These are phyloP conservation scores for Citrullus colocynthis DNA, from an alignment of 306 rosid species.

Conservation along the genomic window DNA sequence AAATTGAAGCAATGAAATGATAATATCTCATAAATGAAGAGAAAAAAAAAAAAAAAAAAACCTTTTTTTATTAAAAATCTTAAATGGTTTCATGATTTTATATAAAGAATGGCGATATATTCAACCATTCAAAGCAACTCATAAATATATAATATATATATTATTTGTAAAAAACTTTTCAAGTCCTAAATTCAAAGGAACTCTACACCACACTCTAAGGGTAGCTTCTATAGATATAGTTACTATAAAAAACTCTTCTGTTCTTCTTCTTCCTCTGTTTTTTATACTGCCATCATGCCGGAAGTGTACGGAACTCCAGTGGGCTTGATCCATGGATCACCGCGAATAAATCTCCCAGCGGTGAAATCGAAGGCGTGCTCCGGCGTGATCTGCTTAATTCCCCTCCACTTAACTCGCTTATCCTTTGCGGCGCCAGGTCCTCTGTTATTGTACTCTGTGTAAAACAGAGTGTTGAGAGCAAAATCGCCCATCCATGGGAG, in stretches of 20 bases:
- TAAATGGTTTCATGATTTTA: background rate
- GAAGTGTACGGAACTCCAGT: constrained; percentile 29
- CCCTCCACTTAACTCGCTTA: constrained; percentile 39
- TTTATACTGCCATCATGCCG: background rate
- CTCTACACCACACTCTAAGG: background rate
- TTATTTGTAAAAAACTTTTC: no score
- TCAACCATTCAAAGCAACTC: background rate
- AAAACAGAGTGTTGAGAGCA: constrained; percentile 23
- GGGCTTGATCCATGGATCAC: constrained; percentile 41
- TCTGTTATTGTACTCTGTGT: constrained; percentile 28
- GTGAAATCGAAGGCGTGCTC: constrained; percentile 19
- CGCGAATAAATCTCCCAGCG: constrained; percentile 22
- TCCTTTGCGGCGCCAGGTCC: constrained; percentile 31
- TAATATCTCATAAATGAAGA: background rate
- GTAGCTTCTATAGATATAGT: background rate
- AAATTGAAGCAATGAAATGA: no score
- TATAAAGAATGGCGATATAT: background rate
- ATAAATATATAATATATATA: no score
- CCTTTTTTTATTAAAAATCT: no score
- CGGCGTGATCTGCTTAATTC: constrained; percentile 15
- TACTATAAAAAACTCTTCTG: background rate
- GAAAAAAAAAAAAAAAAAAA: no score
- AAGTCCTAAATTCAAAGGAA: background rate
- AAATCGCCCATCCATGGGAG: constrained; percentile 31
- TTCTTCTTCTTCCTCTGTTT: background rate